Percentiles rank a stretch among this genome's conserved stretches.
Evolutionary conservation across 108 stramenopile genomes (phyloP).

Genomic region (Ochromonas danica): DNA sequence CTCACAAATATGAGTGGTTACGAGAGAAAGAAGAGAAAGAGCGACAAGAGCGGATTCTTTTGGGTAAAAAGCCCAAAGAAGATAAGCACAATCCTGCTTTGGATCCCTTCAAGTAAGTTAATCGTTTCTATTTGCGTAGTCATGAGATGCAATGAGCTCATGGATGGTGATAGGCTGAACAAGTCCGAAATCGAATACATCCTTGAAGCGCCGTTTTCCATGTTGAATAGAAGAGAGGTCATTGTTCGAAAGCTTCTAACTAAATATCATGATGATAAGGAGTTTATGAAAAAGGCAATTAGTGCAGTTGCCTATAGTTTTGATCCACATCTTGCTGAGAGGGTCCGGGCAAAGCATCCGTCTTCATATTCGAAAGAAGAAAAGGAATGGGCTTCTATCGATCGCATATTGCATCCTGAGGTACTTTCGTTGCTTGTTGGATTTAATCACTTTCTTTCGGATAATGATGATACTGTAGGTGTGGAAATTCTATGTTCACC

Average conservation of each 20-base stretch:
- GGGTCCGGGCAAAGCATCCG: constrained; percentile 33
- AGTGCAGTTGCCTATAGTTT: constrained; percentile 23
- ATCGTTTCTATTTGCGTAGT: neutral
- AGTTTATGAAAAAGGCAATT: constrained; percentile 26
- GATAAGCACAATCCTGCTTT: neutral
- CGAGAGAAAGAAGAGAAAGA: constrained; percentile 33
- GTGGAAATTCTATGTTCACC: constrained; percentile 38
- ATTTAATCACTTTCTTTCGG: no score
- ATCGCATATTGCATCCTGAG: constrained; percentile 52
- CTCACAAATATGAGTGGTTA: constrained; percentile 51
- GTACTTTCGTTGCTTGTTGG: no score
- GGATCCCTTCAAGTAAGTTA: constrained; percentile 8
- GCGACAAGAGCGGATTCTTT: neutral
- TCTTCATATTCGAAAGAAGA: constrained; percentile 39
- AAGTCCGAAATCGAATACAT: constrained; percentile 46
- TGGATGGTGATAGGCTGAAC: constrained; percentile 36
- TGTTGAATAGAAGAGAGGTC: constrained; percentile 48
- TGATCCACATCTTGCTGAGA: constrained; percentile 40
- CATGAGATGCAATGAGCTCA: neutral
- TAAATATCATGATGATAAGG: constrained; percentile 55
- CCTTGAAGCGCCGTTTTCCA: constrained; percentile 29
- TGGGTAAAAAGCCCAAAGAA: constrained; percentile 42
- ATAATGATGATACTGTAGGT: neutral
- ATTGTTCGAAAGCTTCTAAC: constrained; percentile 48
- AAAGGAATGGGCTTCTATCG: constrained; percentile 54